phyloP scores from a whole-genome alignment of 1,284 basidiomycete genomes.

The Ceratobasidium sp. region DNA sequence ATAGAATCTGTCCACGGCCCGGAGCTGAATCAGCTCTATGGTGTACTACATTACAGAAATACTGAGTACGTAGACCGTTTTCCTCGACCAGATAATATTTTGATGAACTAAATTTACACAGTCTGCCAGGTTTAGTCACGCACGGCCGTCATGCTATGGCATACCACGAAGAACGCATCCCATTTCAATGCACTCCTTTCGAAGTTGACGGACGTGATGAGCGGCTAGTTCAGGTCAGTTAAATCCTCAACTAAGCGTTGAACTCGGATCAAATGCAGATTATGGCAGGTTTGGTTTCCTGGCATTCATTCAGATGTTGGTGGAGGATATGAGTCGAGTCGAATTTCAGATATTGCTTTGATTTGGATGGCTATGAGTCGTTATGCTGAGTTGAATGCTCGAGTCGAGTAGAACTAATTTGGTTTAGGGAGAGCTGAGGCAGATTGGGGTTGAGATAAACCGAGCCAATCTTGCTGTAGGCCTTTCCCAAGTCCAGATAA shows the following conservation, averaged over 20 bases:
- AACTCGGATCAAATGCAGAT: no score
- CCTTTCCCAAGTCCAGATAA: no score
- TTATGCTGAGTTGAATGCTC: no score
- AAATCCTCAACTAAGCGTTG: no score
- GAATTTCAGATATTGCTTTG: conserved; percentile 31
- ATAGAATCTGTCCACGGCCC: background rate
- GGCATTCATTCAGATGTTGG: conserved; percentile 41
- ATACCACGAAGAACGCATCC: conserved; percentile 25
- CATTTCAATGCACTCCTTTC: background rate
- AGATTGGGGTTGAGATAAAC: no score
- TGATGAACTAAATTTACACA: background rate
- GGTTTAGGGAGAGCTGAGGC: no score
- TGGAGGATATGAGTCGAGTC: conserved; percentile 36
- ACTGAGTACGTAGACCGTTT: background rate
- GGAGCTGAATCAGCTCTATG: background rate
- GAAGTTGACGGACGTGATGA: no score
- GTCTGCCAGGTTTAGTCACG: conserved; percentile 25
- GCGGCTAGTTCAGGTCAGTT: no score
- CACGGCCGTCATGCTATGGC: conserved; percentile 25
- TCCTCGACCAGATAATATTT: background rate
- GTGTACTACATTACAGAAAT: background rate
- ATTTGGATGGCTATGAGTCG: conserved; percentile 41
- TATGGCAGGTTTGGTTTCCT: conserved; percentile 29
- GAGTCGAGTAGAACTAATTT: no score
- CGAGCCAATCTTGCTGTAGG: no score